phyloP scores from a whole-genome alignment of 768 basidiomycete species.

The Auricularia cornea region DNA sequence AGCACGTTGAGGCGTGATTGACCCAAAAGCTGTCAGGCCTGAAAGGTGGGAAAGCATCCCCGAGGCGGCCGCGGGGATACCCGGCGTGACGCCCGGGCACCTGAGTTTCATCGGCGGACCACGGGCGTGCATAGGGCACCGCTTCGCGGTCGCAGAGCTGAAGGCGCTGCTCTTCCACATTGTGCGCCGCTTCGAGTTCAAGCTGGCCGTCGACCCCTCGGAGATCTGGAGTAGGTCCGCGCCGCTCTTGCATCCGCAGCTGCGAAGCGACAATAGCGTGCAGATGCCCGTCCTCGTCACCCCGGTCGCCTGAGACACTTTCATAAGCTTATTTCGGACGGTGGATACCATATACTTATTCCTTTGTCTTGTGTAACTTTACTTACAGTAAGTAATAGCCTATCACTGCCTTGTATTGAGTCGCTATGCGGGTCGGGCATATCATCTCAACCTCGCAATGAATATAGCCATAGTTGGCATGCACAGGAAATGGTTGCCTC shows the following conservation, averaged over 20 bases:
- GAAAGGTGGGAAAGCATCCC: slow-evolving; percentile 2
- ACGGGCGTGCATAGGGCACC: slow-evolving; percentile 6
- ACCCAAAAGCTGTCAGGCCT: not conserved
- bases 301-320: not conserved
- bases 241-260: not conserved
- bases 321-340: too few relatives aligned
- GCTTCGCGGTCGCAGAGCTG: slow-evolving; percentile 2
- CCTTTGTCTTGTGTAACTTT: too few relatives aligned
- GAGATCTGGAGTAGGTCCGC: not conserved
- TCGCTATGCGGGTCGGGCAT: too few relatives aligned
- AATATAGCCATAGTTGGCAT: too few relatives aligned
- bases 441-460: too few relatives aligned
- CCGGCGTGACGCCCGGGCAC: not conserved
- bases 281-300: not conserved
- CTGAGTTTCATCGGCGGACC: slow-evolving; percentile 6
- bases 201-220: not conserved
- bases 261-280: not conserved
- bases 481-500: too few relatives aligned
- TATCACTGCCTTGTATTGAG: too few relatives aligned
- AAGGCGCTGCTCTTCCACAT: slow-evolving; percentile 6
- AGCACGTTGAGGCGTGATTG: not conserved
- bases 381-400: too few relatives aligned
- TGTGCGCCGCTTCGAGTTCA: slow-evolving; percentile 4
- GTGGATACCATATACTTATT: too few relatives aligned
- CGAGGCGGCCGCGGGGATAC: not conserved